These are phyloP conservation scores for Arthromyces matolae DNA, from an alignment of 768 basidiomycete genomes.

Conservation along the genomic window DNA sequence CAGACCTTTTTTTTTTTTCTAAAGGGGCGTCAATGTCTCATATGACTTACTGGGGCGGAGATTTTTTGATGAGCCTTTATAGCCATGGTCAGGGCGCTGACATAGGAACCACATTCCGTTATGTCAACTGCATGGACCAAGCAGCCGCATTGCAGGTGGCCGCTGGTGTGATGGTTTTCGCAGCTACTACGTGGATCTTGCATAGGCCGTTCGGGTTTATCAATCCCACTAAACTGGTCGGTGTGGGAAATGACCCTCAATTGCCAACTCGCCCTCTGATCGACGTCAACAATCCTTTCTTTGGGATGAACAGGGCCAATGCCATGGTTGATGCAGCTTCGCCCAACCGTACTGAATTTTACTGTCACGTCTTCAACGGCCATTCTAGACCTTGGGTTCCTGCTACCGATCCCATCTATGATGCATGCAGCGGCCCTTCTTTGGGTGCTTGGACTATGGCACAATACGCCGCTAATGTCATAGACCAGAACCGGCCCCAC, in stretches of 20 bases:
- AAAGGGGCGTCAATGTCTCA: not conserved
- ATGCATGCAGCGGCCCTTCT: not conserved
- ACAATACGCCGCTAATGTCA: not conserved
- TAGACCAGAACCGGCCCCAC: not conserved
- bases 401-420: not conserved
- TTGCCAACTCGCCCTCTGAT: not conserved
- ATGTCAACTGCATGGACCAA: constrained; percentile 2
- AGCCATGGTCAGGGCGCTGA: not conserved
- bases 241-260: not conserved
- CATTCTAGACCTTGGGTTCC: not conserved
- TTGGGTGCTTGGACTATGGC: not conserved
- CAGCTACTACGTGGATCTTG: not conserved
- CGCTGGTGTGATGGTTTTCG: not conserved
- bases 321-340: not conserved
- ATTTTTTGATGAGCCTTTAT: not conserved
- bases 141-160: not conserved
- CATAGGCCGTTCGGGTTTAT: not conserved
- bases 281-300: constrained; percentile 6
- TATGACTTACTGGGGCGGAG: not conserved
- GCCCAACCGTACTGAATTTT: not conserved
- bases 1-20: not conserved
- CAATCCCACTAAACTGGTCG: not conserved
- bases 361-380: not conserved
- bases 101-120: not conserved
- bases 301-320: not conserved